Percentiles rank a stretch among this genome's conserved stretches.
Conservation (phyloP, 2,329 filamentous ascomycete genomes). For the Monilinia vaccinii-corymbosi region DNA sequence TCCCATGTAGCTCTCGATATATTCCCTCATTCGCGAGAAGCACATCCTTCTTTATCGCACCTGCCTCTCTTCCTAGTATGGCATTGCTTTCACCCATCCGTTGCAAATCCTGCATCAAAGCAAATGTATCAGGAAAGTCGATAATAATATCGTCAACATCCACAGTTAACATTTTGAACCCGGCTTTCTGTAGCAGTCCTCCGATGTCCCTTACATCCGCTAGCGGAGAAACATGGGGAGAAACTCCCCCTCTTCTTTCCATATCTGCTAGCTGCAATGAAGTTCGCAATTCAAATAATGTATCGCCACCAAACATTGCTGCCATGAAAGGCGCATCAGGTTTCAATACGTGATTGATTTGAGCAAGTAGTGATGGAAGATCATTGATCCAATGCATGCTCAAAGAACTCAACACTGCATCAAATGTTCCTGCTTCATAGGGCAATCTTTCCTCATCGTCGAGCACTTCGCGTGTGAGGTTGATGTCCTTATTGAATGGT, state of each 20-base stretch:
- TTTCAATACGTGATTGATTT: constrained; percentile 81
- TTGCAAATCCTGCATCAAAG: constrained; percentile 88
- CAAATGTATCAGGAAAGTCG: constrained; percentile 82
- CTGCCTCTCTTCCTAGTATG: constrained; percentile 74
- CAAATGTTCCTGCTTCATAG: constrained; percentile 68
- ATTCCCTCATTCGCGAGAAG: constrained; percentile 81
- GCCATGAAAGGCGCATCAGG: constrained; percentile 88
- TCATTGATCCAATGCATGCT: constrained; percentile 98
- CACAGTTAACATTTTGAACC: constrained; percentile 92
- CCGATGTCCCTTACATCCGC: constrained; percentile 90
- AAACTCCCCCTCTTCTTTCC: constrained; percentile 84
- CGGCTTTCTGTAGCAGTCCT: constrained; percentile 73
- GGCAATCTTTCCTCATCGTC: constrained; percentile 65
- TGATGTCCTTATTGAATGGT: constrained; percentile 65
- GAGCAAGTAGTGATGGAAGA: constrained; percentile 71
- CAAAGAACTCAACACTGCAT: constrained; percentile 81
- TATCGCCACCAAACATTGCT: constrained; percentile 94
- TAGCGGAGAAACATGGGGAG: constrained; percentile 80
- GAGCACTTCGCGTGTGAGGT: constrained; percentile 68
- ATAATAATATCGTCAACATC: constrained; percentile 97
- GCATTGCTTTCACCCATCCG: constrained; percentile 95
- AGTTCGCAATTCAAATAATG: constrained; percentile 84
- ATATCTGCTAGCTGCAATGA: constrained; percentile 87
- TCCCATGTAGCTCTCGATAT: constrained; percentile 79
- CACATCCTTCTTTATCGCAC: constrained; percentile 70